Conservation (phyloP, 768 basidiomycete species). For the Podaxis sp. region DNA sequence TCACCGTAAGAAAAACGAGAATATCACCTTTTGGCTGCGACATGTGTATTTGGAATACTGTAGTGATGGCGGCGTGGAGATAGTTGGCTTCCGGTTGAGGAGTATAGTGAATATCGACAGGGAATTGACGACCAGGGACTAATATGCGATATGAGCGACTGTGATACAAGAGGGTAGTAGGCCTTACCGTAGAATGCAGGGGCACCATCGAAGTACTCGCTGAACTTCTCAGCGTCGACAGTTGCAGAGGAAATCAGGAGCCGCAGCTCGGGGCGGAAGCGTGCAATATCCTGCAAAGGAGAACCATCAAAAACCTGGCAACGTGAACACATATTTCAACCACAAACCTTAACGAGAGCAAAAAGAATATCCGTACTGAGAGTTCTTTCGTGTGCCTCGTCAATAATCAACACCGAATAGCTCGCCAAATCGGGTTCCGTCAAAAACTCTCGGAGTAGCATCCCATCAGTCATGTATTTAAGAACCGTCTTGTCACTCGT, state of each 20-base stretch:
- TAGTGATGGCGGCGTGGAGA: conserved; percentile 97
- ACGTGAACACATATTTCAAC: conserved; percentile 11
- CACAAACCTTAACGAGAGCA: conserved; percentile 94
- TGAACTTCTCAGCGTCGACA: conserved; percentile 97
- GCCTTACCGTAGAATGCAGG: conserved; percentile 88
- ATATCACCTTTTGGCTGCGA: conserved; percentile 98
- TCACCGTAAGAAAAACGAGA: conserved; percentile 92
- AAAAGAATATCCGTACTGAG: conserved; percentile 98
- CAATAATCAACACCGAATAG: conserved; percentile 94
- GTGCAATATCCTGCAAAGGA: conserved; percentile 81
- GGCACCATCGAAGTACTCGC: conserved; percentile 94
- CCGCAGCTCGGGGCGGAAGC: conserved; percentile 92
- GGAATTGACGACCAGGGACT: conserved; percentile 97
- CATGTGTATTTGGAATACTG: conserved; percentile 98
- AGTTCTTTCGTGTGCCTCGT: conserved; percentile 98
- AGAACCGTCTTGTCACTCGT: conserved; percentile 98
- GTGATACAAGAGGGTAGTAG: neutral
- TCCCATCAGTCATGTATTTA: conserved; percentile 99
- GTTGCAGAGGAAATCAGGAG: conserved; percentile 96
- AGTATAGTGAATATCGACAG: conserved; percentile 98
- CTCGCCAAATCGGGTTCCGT: conserved; percentile 97
- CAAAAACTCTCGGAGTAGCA: conserved; percentile 95
- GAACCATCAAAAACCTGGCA: conserved; percentile 17
- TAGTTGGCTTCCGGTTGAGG: conserved; percentile 99
- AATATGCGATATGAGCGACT: conserved; percentile 13